Conservation (phyloP, 2,329 filamentous ascomycete genomes). For the Leptographium lundbergii region DNA sequence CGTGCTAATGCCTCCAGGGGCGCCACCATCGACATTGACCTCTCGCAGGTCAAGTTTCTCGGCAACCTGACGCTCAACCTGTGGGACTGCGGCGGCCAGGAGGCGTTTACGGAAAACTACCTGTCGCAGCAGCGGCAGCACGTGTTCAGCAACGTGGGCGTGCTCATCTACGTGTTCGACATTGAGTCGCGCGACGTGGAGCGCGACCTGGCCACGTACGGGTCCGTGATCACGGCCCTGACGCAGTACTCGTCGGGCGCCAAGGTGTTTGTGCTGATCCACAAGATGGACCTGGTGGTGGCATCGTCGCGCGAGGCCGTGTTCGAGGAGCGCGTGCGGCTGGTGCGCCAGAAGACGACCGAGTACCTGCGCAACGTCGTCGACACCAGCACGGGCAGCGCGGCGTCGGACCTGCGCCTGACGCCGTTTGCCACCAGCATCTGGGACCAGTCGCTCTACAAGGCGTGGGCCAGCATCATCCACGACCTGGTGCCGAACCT, state of each 20-base stretch:
- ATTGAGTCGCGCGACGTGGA: conserved; percentile 93
- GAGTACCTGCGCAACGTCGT: conserved; percentile 34
- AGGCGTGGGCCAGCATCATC: conserved; percentile 96
- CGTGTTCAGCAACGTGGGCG: conserved; percentile 92
- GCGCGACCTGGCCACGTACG: conserved; percentile 84
- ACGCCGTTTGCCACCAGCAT: conserved; percentile 92
- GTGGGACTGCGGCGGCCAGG: conserved; percentile 98
- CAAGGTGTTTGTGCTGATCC: conserved; percentile 86
- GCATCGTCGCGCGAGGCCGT: conserved; percentile 64
- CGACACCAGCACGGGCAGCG: conserved; percentile 13
- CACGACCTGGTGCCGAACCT: conserved; percentile 96
- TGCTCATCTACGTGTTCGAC: conserved; percentile 98
- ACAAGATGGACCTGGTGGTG: conserved; percentile 97
- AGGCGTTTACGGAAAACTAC: conserved; percentile 98
- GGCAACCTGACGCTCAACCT: conserved; percentile 94
- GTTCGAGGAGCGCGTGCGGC: conserved; percentile 69
- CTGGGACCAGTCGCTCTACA: conserved; percentile 97
- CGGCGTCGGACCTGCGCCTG: conserved; percentile 44
- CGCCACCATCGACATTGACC: conserved; percentile 95
- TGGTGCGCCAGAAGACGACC: conserved; percentile 62
- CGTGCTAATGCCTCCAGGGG: conserved; percentile 34
- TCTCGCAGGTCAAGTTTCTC: conserved; percentile 97
- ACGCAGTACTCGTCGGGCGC: conserved; percentile 70
- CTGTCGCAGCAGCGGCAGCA: conserved; percentile 89
- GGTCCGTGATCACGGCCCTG: conserved; percentile 77